A percentile compares a stretch with the other conserved stretches of the same genome.
These are phyloP conservation scores for Cadophora sp. DNA, from an alignment of 2,329 filamentous ascomycete species.

Conservation along the genomic window DNA sequence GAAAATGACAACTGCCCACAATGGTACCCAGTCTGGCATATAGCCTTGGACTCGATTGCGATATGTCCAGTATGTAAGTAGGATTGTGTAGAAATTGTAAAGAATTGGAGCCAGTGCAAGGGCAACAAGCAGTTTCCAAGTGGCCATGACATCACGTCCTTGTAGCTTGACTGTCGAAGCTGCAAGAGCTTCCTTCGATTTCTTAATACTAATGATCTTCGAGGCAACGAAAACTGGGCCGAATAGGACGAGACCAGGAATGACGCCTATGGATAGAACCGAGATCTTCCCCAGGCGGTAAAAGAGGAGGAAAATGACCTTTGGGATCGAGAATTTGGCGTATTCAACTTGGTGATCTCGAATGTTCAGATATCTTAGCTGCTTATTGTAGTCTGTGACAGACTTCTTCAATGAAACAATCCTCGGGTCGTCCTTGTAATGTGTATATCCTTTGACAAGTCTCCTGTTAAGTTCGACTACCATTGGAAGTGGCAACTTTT, in stretches of 20 bases:
- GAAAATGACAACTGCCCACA: conserved; percentile 76
- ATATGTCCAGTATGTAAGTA: conserved; percentile 79
- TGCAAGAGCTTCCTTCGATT: conserved; percentile 83
- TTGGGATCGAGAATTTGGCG: conserved; percentile 79
- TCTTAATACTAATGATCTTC: conserved; percentile 81
- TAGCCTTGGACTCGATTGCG: conserved; percentile 83
- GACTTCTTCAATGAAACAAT: conserved; percentile 77
- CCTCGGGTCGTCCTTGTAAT: conserved; percentile 89
- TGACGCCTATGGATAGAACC: conserved; percentile 78
- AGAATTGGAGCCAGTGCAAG: conserved; percentile 75
- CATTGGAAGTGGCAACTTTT: conserved; percentile 89
- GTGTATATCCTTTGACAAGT: conserved; percentile 87
- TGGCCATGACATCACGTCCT: conserved; percentile 88
- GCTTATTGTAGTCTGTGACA: conserved; percentile 85
- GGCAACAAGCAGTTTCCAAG: conserved; percentile 74
- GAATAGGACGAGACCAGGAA: conserved; percentile 88
- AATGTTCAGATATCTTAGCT: conserved; percentile 84
- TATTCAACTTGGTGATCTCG: conserved; percentile 96
- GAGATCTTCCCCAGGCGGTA: conserved; percentile 82
- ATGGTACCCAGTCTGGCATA: conserved; percentile 79
- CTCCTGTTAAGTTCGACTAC: conserved; percentile 94
- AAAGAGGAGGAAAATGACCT: conserved; percentile 77
- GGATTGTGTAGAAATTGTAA: conserved; percentile 80
- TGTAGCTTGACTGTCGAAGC: conserved; percentile 89
- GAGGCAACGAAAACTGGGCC: conserved; percentile 85